Conservation (phyloP, 441 rosid species). For the Euphorbia celastroides region DNA sequence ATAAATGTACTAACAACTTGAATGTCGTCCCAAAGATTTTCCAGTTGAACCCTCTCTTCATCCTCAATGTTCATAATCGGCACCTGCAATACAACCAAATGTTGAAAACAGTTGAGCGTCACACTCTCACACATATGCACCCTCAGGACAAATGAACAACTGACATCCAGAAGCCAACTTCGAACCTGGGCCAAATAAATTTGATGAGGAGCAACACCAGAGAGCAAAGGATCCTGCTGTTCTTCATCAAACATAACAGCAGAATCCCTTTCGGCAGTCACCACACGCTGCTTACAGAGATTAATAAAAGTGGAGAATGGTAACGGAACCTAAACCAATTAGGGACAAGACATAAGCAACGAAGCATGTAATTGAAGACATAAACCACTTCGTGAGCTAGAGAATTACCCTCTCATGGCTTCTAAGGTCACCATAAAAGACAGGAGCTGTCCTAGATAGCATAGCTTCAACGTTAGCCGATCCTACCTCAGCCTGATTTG, state of each 20-base stretch:
- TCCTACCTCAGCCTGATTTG: constrained; percentile 56
- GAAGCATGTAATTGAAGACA: background rate
- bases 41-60: constrained; percentile 61
- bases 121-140: background rate
- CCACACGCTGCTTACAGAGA: constrained; percentile 50
- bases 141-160: background rate
- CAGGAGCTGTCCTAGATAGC: constrained; percentile 64
- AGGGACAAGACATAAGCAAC: background rate
- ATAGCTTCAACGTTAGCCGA: constrained; percentile 65
- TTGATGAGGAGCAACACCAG: constrained; percentile 44
- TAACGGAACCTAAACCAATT: constrained; percentile 51
- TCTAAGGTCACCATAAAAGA: constrained; percentile 83
- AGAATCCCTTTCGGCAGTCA: constrained; percentile 23
- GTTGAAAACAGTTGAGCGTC: background rate
- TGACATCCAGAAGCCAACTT: background rate
- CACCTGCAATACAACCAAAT: constrained; percentile 35
- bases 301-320: constrained; percentile 64
- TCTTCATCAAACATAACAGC: constrained; percentile 21
- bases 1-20: constrained; percentile 32
- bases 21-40: constrained; percentile 60
- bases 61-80: constrained; percentile 65
- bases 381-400: background rate
- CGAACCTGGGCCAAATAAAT: constrained; percentile 78
- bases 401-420: constrained; percentile 76
- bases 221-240: constrained; percentile 23